phyloP scores from a whole-genome alignment of 805 yeast genomes.

The Myxozyma vanderwaltii region DNA sequence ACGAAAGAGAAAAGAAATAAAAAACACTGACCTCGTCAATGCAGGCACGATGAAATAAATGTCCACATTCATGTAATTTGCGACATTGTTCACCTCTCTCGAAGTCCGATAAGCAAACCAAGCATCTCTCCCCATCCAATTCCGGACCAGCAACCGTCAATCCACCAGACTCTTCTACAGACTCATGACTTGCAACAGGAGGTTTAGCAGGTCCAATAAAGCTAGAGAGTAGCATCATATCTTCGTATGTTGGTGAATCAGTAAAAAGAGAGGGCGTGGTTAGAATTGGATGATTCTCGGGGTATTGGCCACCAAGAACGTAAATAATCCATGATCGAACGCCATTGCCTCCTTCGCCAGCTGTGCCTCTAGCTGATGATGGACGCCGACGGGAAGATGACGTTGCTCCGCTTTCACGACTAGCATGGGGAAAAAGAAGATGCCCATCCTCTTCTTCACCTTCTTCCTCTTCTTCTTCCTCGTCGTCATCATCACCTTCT shows the following conservation, averaged over 20 bases:
- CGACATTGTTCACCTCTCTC: conserved; percentile 52
- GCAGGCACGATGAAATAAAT: conserved; percentile 57
- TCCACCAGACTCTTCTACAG: conserved; percentile 48
- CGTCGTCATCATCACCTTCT: conserved; percentile 25
- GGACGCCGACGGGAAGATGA: background rate
- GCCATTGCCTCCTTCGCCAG: background rate
- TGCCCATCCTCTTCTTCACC: conserved; percentile 10
- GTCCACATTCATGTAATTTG: conserved; percentile 50
- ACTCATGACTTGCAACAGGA: conserved; percentile 48
- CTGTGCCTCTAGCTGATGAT: background rate
- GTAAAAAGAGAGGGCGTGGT: conserved; percentile 52
- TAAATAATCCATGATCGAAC: conserved; percentile 61
- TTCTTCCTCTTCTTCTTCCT: conserved; percentile 18
- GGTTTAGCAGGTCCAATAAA: conserved; percentile 53
- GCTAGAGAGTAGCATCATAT: conserved; percentile 51
- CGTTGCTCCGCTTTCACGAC: background rate
- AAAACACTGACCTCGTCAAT: conserved; percentile 48
- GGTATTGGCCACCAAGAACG: conserved; percentile 60
- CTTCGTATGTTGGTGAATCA: conserved; percentile 56
- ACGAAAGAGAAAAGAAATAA: background rate
- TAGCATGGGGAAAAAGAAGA: background rate
- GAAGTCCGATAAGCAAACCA: conserved; percentile 57
- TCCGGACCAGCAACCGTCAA: conserved; percentile 33
- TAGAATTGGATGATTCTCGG: conserved; percentile 52
- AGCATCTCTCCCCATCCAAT: conserved; percentile 47